phyloP scores from a whole-genome alignment of 2,329 filamentous ascomycete species.

The Fusarium zealandicum region DNA sequence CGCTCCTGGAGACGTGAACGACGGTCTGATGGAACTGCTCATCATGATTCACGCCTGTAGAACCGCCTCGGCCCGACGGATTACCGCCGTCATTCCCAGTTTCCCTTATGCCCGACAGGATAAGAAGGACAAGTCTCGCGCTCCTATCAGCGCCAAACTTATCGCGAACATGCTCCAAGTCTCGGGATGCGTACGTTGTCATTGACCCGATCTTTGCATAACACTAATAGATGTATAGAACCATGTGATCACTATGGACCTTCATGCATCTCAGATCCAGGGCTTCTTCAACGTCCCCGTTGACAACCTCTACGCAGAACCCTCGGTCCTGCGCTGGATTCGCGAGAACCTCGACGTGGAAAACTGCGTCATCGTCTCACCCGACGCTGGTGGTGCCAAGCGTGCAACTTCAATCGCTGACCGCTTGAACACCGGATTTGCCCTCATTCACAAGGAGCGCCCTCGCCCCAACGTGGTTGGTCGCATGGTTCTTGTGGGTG shows the following conservation, averaged over 20 bases:
- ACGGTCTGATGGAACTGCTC: conserved; percentile 95
- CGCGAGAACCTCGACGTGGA: conserved; percentile 80
- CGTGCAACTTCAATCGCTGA: conserved; percentile 93
- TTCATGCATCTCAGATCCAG: conserved; percentile 92
- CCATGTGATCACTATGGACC: conserved; percentile 88
- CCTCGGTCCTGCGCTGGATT: conserved; percentile 91
- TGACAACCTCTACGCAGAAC: conserved; percentile 89
- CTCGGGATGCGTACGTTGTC: conserved; percentile 71
- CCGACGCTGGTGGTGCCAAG: conserved; percentile 94
- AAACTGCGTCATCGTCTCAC: conserved; percentile 92
- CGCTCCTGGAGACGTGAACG: conserved; percentile 94
- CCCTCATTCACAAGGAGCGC: conserved; percentile 96
- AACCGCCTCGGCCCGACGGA: conserved; percentile 75
- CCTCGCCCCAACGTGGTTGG: conserved; percentile 86
- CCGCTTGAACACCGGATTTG: conserved; percentile 87
- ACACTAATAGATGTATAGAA: conserved; percentile 41
- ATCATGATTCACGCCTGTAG: conserved; percentile 97
- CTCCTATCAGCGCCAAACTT: conserved; percentile 94
- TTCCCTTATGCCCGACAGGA: conserved; percentile 97
- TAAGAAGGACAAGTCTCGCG: conserved; percentile 92
- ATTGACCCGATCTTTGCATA: background rate
- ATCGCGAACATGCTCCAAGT: conserved; percentile 98
- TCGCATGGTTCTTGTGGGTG: conserved; percentile 92
- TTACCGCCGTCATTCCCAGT: conserved; percentile 94
- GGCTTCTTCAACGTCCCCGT: conserved; percentile 89